These are phyloP conservation scores for Agrocybe pediades DNA, from an alignment of 768 basidiomycete species.

Conservation along the genomic window DNA sequence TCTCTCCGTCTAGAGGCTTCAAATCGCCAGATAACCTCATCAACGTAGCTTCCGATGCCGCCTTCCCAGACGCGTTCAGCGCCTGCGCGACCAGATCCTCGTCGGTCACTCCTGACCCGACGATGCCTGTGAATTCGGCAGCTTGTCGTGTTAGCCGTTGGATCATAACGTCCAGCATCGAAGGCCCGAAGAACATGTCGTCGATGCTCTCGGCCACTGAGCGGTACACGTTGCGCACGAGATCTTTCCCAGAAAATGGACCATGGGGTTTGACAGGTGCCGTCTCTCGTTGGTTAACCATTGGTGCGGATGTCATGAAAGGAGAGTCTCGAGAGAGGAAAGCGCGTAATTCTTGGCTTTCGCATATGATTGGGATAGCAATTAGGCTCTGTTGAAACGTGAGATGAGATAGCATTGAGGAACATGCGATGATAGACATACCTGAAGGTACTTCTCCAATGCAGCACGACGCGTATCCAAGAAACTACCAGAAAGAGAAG, in stretches of 20 bases:
- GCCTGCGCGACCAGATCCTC: constrained; percentile 86
- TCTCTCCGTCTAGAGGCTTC: constrained; percentile 85
- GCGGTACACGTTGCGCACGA: constrained; percentile 87
- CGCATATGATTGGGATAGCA: constrained; percentile 73
- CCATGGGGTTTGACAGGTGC: constrained; percentile 42
- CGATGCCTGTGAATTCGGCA: constrained; percentile 84
- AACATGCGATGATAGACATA: constrained; percentile 30
- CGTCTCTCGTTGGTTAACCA: constrained; percentile 23
- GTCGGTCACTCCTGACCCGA: constrained; percentile 75
- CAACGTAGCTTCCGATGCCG: constrained; percentile 66
- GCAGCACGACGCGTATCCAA: constrained; percentile 78
- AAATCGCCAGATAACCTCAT: constrained; percentile 76
- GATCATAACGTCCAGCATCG: constrained; percentile 94
- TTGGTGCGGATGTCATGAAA: constrained; percentile 61
- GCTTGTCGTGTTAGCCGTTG: constrained; percentile 89
- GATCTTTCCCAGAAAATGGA: constrained; percentile 66
- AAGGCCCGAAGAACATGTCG: constrained; percentile 95
- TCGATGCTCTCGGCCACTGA: constrained; percentile 95
- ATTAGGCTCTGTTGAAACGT: constrained; percentile 59
- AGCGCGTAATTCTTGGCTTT: constrained; percentile 76
- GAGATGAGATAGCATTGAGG: background rate
- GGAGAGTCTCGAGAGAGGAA: constrained; percentile 91
- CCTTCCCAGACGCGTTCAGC: constrained; percentile 68
- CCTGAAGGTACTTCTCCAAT: constrained; percentile 91
- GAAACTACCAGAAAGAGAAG: constrained; percentile 84